Base-by-base conservation (phyloP, 306 rosid species). In the Vigna angularis region DNA sequence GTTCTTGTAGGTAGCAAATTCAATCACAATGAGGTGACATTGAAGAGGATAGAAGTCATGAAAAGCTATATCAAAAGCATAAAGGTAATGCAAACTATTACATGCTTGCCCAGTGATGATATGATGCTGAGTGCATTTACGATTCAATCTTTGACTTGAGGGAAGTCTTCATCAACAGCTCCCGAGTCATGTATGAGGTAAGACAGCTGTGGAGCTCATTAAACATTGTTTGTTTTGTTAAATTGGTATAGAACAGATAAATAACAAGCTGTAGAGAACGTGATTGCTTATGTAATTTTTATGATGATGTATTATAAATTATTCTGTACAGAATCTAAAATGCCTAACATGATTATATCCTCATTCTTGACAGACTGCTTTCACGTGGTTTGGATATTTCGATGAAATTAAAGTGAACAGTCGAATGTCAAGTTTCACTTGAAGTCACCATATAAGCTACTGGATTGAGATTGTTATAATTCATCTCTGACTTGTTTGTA, bases 11-110 rank as follows among this genome's bases (percentile, higher is more conserved):
- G 84, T 78, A 42, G 67, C 72, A 20, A 16, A 38, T 28, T 32
- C 9, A 14, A 13, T 59, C 83, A 72, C 20, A 47, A 53, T 11
- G 75, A 17, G 34, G 51, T 64, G 64, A 62, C 57, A 52, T 52
- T n/a, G 63, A 74, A 45, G 69, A 9, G 10, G 69, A 61, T 42
- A 22, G 52, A 75, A 58, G 32, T 73, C 55, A 34, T 38, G 70
- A 64, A 50, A 79, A 87, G 75, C 77, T 70, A 72, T 77, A 74
- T 64, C 44, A 28, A 44, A 75, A 72, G 48, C 52, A 18, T 6
- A 20, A 69, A 30, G 61, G 32, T 79, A 13, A 66, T 61, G 78
- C 72, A 47, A 50, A 56, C 48, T 15, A 63, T 72, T 78, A 28
- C 55, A 64, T 36, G 22, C 45, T 52, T 64, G 77, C 67, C 75